Base-by-base conservation (phyloP, 306 rosid genomes). In the Trichosanthes truncata region DNA sequence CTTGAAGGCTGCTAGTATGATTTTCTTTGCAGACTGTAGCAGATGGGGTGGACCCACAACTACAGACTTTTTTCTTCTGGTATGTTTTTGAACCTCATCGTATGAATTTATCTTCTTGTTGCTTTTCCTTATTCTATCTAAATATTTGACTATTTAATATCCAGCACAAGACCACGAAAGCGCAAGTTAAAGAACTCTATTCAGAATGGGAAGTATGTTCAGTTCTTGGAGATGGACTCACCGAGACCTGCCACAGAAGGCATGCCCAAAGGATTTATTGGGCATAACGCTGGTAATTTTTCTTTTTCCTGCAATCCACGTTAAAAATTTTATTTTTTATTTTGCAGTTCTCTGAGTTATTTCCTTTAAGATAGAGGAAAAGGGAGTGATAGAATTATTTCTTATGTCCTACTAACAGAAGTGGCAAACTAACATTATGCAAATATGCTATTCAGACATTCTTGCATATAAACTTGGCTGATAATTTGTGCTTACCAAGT, bases 11-110 rank as follows among this genome's bases (percentile, higher is more conserved):
- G 36, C 23, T 25, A 60, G 38, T 77, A 43, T 62, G 13, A 10
- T 53, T 79, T 79, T 3, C 72, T 77, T 62, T 79, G 86, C 93
- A 95, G 99, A 87, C 81, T 81, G 88, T 88, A 51, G 89, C 93
- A 52, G 96, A 93, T 78, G 92, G 89, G 84, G 88, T 85, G 77
- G 88, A 82, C 76, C 93, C 97, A 62, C 93, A 89, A 74, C 85
- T 88, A 21, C 94, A 88, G 78, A 83, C 97, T 76, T 91, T 95
- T 89, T 84, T 85, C 89, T 91, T 90, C 92, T 89, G 99, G 99
- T 95, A 81, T 82, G 96, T 93, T 90, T 23, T 45, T 46, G 41
- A 78, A 66, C 86, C 77, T 83, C 78, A 80, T 78, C 74, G 81
- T 82, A 89, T 84, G 84, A 81, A 81, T 77, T 83, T 49, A 77